Evolutionary conservation across 257 asterid species (phyloP).

Genomic region (Echium plantagineum): DNA sequence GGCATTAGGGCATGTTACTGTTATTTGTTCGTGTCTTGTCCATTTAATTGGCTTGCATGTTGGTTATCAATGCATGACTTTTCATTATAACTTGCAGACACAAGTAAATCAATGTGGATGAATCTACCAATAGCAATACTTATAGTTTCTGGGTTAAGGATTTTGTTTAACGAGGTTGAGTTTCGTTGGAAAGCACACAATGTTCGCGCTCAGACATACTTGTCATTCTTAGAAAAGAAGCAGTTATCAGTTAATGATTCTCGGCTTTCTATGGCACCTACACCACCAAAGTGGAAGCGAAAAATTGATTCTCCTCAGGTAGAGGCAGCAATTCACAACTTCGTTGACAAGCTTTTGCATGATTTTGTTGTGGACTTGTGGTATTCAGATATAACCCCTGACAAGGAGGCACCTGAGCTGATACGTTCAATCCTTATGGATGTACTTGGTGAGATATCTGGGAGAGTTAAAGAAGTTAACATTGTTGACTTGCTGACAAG

Average conservation of each 20-base stretch:
- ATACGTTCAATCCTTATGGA: slow-evolving; percentile 69
- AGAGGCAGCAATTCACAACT: slow-evolving; percentile 78
- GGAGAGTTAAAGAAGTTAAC: slow-evolving; percentile 72
- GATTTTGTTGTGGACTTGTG: slow-evolving; percentile 87
- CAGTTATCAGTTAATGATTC: slow-evolving; percentile 78
- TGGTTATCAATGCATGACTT: slow-evolving; percentile 4
- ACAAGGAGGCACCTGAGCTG: slow-evolving; percentile 75
- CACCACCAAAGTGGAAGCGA: slow-evolving; percentile 80
- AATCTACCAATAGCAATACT: slow-evolving; percentile 79
- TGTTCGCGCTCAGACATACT: slow-evolving; percentile 41
- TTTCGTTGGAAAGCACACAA: slow-evolving; percentile 64
- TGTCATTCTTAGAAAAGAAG: slow-evolving; percentile 81
- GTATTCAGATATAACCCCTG: slow-evolving; percentile 90
- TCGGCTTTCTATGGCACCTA: slow-evolving; percentile 57
- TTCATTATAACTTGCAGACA: slow-evolving; percentile 45
- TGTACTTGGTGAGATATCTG: slow-evolving; percentile 83
- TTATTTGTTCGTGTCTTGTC: not conserved
- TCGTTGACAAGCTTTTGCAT: slow-evolving; percentile 60
- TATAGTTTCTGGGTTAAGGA: slow-evolving; percentile 61
- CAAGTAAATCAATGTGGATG: slow-evolving; percentile 94
- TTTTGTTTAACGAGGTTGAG: slow-evolving; percentile 70
- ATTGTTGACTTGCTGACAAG: slow-evolving; percentile 87
- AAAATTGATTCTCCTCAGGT: slow-evolving; percentile 75
- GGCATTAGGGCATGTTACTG: too few relatives aligned
- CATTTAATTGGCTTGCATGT: not conserved